A percentile compares a stretch with the other conserved stretches of the same genome.
Evolutionary conservation across 192 early-diverging fungal genomes (phyloP).

Genomic region (Gigaspora rosea): DNA sequence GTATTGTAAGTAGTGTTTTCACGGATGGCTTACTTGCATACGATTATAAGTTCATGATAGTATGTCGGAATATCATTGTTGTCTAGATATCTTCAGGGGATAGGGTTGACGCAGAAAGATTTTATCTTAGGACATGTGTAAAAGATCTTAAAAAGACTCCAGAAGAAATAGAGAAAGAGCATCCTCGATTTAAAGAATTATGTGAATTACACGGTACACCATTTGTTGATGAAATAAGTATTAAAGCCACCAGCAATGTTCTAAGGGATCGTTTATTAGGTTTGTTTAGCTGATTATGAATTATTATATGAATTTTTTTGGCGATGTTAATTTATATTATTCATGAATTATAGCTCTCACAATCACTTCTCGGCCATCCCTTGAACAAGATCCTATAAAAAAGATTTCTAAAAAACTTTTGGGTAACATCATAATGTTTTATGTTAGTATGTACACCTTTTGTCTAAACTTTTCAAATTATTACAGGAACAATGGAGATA

Average conservation of each 20-base stretch:
- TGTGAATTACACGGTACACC: conserved; percentile 51
- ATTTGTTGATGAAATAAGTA: conserved; percentile 33
- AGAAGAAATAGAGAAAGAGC: conserved; percentile 39
- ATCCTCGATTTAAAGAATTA: conserved; percentile 54
- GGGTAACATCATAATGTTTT: conserved; percentile 6
- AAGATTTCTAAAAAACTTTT: conserved; percentile 33
- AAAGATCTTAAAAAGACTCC: conserved; percentile 40
- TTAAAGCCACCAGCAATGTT: conserved; percentile 42
- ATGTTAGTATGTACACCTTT: background rate
- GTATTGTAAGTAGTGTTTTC: conserved; percentile 40
- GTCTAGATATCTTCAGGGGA: conserved; percentile 40
- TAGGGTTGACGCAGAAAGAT: conserved; percentile 53
- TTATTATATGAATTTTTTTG: background rate
- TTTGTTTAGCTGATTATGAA: conserved; percentile 12
- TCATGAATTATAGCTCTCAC: conserved; percentile 19
- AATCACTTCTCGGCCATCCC: conserved; percentile 15
- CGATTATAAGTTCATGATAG: no score
- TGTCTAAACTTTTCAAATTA: background rate
- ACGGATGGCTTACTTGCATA: no score
- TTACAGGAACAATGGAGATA: conserved; percentile 53
- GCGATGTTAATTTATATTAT: background rate
- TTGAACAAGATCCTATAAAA: conserved; percentile 30
- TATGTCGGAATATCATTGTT: no score
- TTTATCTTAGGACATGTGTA: conserved; percentile 44
- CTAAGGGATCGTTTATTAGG: conserved; percentile 48